Evolutionary conservation across 2,329 filamentous ascomycete genomes (phyloP).

Genomic region (Colletotrichum tanaceti): DNA sequence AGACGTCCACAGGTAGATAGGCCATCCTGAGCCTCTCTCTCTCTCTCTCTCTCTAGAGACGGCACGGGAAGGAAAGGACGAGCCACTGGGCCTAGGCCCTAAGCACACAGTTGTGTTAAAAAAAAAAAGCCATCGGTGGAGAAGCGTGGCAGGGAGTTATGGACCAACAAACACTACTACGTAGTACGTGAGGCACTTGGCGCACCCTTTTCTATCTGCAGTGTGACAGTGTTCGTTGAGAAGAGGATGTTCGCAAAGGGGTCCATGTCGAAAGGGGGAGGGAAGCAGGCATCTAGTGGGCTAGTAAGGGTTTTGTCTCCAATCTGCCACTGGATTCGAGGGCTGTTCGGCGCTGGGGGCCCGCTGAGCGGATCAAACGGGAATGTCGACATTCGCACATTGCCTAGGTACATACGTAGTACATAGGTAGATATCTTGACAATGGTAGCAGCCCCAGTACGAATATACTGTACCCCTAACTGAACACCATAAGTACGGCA

Average conservation of each 20-base stretch:
- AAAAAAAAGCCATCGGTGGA: constrained; percentile 11
- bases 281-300: too few relatives aligned
- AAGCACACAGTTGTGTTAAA: too few relatives aligned
- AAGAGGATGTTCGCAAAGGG: neutral
- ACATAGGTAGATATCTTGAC: too few relatives aligned
- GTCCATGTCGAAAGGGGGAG: constrained; percentile 7
- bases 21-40: neutral
- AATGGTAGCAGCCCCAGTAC: too few relatives aligned
- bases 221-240: too few relatives aligned
- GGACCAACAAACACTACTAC: constrained; percentile 23
- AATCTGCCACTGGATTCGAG: constrained; percentile 25
- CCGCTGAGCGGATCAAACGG: too few relatives aligned
- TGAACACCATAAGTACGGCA: neutral
- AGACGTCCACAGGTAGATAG: neutral
- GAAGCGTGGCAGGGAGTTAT: constrained; percentile 19
- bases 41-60: constrained; percentile 4
- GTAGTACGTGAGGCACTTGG: constrained; percentile 9
- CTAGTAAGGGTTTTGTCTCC: constrained; percentile 3
- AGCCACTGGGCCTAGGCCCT: constrained; percentile 14
- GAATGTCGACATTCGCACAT: too few relatives aligned
- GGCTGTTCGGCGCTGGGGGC: neutral
- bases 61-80: constrained; percentile 36
- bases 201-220: neutral
- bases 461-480: too few relatives aligned
- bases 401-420: too few relatives aligned